Evolutionary conservation across 2,329 filamentous ascomycete species (phyloP).

Genomic region (Calonectria honghensis): DNA sequence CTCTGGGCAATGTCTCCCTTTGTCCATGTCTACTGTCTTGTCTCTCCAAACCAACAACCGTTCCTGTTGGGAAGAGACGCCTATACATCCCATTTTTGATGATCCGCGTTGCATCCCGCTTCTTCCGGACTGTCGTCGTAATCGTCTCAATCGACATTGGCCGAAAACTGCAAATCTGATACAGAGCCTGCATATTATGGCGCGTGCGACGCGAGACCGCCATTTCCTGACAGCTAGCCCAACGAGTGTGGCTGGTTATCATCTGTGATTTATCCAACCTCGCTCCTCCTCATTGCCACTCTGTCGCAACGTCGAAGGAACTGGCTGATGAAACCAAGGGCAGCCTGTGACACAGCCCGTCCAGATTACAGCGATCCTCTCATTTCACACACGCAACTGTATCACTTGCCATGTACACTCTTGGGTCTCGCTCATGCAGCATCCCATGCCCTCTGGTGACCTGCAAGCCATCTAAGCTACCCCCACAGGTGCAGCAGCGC

Average conservation of each 20-base stretch:
- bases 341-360: constrained; percentile 27
- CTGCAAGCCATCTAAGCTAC: constrained; percentile 21
- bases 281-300: constrained; percentile 14
- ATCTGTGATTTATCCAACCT: constrained; percentile 16
- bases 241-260: constrained; percentile 38
- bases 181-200: constrained; percentile 8
- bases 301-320: constrained; percentile 3
- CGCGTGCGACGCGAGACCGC: constrained; percentile 26
- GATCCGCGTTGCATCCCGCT: not conserved
- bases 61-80: not conserved
- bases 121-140: constrained; percentile 14
- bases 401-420: constrained; percentile 21
- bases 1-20: not conserved
- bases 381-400: constrained; percentile 23
- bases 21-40: not conserved
- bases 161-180: constrained; percentile 15
- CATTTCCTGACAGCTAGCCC: constrained; percentile 25
- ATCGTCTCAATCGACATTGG: constrained; percentile 8
- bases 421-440: constrained; percentile 1
- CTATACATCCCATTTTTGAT: not conserved
- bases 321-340: constrained; percentile 29
- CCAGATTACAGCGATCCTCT: constrained; percentile 1
- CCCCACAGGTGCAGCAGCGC: not conserved
- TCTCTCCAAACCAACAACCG: not conserved
- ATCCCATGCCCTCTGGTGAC: not conserved